Evolutionary conservation across 129 eudicot genomes (phyloP).

Genomic region (Artemisia annua): DNA sequence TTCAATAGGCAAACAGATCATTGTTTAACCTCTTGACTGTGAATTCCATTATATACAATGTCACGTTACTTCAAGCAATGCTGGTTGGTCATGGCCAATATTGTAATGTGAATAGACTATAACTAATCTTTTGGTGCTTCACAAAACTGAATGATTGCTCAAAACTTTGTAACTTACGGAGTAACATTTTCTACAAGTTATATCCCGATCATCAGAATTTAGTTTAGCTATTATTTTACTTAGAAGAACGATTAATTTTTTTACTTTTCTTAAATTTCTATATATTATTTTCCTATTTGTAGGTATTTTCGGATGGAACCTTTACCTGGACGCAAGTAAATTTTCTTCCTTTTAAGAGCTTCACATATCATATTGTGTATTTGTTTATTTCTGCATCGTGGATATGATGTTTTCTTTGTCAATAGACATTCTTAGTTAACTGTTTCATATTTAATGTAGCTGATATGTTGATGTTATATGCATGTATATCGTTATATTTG

Average conservation of each 20-base stretch:
- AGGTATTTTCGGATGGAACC: conserved; percentile 96
- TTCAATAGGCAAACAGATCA: not conserved
- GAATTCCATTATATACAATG: not conserved
- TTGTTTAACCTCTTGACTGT: not conserved
- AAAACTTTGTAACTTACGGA: not conserved
- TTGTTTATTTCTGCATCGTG: conserved; percentile 6
- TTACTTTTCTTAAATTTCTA: not conserved
- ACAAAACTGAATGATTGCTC: not conserved
- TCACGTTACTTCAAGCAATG: not conserved
- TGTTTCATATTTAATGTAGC: conserved; percentile 9
- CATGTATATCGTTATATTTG: conserved; percentile 8
- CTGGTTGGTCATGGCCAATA: not conserved
- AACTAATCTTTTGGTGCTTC: no score
- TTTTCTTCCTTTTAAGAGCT: not conserved
- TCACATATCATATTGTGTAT: not conserved
- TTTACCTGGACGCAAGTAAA: conserved; percentile 88
- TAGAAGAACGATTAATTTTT: not conserved
- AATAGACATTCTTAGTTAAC: not conserved
- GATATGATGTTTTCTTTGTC: not conserved
- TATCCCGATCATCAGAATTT: not conserved
- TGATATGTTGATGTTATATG: conserved; percentile 19
- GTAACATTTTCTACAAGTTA: not conserved
- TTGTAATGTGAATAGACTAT: not conserved
- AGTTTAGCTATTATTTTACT: not conserved
- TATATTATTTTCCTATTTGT: conserved; percentile 2